phyloP scores from a whole-genome alignment of 768 basidiomycete species.

The Boletus subparvulus region DNA sequence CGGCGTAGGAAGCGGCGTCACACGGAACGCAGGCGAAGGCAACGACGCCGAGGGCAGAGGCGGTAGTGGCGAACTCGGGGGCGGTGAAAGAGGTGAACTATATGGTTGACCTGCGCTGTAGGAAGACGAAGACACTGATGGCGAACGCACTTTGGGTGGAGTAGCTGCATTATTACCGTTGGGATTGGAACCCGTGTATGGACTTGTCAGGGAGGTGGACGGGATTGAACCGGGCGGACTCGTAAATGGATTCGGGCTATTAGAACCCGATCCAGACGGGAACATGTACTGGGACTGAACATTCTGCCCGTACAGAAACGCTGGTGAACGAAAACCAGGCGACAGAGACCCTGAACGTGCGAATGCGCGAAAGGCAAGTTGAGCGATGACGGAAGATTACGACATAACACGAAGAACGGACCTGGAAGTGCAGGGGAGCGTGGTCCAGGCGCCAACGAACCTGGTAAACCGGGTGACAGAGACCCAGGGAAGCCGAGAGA shows the following conservation, averaged over 20 bases:
- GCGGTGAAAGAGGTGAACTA: conserved; percentile 21
- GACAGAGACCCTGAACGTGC: conserved; percentile 16
- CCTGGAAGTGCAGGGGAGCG: conserved; percentile 27
- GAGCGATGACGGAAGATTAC: conserved; percentile 8
- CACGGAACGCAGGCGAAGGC: conserved; percentile 15
- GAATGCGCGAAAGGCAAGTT: not conserved
- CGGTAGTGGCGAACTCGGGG: conserved; percentile 24
- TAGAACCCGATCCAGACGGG: conserved; percentile 11
- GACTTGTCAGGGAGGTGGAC: not conserved
- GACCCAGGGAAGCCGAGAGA: conserved; percentile 16
- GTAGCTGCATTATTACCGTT: not conserved
- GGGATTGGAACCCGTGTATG: not conserved
- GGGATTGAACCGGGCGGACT: conserved; percentile 5
- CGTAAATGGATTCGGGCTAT: conserved; percentile 4
- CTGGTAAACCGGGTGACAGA: conserved; percentile 18
- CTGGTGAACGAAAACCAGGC: conserved; percentile 24
- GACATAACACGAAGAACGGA: conserved; percentile 13
- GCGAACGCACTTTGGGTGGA: conserved; percentile 8
- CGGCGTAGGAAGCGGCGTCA: not conserved
- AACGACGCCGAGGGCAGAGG: conserved; percentile 15
- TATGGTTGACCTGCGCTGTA: not conserved
- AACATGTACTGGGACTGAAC: conserved; percentile 21
- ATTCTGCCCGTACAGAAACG: conserved; percentile 1
- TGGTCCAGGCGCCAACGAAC: conserved; percentile 18
- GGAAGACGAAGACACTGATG: conserved; percentile 3